Evolutionary conservation across 176 grass and related monocot genomes (phyloP).

Genomic region (Zizania latifolia): DNA sequence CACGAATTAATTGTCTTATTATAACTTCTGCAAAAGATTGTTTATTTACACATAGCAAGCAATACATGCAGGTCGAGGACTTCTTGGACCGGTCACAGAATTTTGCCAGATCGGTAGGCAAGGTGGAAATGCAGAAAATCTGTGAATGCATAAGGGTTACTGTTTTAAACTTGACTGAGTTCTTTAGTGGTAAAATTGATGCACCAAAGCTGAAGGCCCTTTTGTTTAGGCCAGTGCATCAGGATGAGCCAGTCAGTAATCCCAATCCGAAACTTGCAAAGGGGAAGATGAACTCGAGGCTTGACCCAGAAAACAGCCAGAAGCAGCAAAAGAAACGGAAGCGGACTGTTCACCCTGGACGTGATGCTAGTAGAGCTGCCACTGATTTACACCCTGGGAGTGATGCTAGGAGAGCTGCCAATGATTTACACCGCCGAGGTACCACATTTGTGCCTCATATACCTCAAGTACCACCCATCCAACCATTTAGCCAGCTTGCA

Average conservation of each 20-base stretch:
- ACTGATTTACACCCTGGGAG: background rate
- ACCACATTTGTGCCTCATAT: conserved; percentile 7
- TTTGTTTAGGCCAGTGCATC: conserved; percentile 39
- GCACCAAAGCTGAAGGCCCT: conserved; percentile 38
- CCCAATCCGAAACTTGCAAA: background rate
- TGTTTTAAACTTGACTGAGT: conserved; percentile 43
- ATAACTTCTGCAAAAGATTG: background rate
- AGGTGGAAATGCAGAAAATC: conserved; percentile 54
- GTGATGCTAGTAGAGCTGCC: background rate
- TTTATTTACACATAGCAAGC: conserved; percentile 15
- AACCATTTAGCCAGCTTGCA: background rate
- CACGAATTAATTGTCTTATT: background rate
- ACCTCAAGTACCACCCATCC: background rate
- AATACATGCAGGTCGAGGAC: conserved; percentile 73
- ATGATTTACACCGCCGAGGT: background rate
- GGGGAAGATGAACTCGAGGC: background rate
- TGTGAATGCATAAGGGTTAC: conserved; percentile 40
- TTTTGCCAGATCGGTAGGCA: conserved; percentile 69
- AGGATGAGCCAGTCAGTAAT: background rate
- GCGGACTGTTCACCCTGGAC: background rate
- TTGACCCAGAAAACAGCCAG: background rate
- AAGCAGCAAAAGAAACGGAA: conserved; percentile 2
- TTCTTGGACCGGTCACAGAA: conserved; percentile 79
- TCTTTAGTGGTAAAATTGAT: conserved; percentile 51
- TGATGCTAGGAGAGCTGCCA: background rate